Percentiles rank a stretch among this genome's conserved stretches.
phyloP scores from a whole-genome alignment of 1,139 yeast species.

The Yarrowia galli region DNA sequence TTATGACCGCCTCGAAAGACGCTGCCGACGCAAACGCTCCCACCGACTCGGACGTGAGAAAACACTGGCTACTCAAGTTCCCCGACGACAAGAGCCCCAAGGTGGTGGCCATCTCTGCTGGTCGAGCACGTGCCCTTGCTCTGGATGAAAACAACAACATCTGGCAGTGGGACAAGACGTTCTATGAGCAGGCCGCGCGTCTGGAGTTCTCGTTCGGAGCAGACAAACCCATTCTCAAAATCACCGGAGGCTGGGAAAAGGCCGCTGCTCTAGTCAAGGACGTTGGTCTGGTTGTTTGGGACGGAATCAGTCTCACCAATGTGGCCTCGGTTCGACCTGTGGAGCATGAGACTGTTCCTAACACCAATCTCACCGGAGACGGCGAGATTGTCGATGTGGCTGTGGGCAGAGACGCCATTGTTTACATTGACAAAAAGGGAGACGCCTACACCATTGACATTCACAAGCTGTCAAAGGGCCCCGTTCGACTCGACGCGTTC shows the following conservation, averaged over 20 bases:
- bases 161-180: conserved; percentile 66
- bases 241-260: conserved; percentile 75
- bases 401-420: conserved; percentile 60
- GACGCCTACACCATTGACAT: conserved; percentile 56
- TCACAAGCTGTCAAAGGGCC: conserved; percentile 14
- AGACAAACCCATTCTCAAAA: conserved; percentile 49
- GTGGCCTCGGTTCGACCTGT: conserved; percentile 54
- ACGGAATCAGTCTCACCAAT: conserved; percentile 50
- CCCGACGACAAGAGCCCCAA: conserved; percentile 44
- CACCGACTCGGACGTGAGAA: conserved; percentile 5
- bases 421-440: conserved; percentile 60
- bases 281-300: conserved; percentile 71
- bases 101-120: conserved; percentile 64
- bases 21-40: background rate
- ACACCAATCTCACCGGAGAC: conserved; percentile 44
- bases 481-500: conserved; percentile 40
- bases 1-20: conserved; percentile 10
- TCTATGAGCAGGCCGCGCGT: conserved; percentile 55
- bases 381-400: conserved; percentile 63
- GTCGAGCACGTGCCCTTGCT: conserved; percentile 71
- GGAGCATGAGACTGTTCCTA: conserved; percentile 41
- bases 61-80: conserved; percentile 30
- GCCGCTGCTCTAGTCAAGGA: conserved; percentile 60
- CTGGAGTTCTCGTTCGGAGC: conserved; percentile 54
- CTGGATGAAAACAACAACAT: conserved; percentile 60